Base-by-base conservation (phyloP, 768 basidiomycete species). In the Gloeophyllum trabeum region DNA sequence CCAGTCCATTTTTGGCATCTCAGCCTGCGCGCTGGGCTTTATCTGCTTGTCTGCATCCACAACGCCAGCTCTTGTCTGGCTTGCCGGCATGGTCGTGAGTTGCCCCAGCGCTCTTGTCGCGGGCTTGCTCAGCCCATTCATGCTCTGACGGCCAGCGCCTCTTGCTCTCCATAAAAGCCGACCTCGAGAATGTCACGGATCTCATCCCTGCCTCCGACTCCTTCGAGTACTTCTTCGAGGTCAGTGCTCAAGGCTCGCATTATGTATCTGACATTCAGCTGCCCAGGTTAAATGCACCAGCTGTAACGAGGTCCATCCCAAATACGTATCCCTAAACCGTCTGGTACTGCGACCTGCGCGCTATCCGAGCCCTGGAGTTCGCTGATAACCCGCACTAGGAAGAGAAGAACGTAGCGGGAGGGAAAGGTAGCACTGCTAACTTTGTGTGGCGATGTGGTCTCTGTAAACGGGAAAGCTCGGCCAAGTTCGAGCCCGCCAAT, bases 151-250 rank as follows among this genome's bases (percentile, higher is more conserved):
- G 10, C 10, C 39, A 81, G 81, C 70, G 63, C 43, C 66, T 86
- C 12, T 64, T 67, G 46, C 63, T 85, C 23, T 80, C 76, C 36
- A 82, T 86, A 57, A 78, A 79, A 61, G 88, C 87, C 7, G 81
- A 84, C 3, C 69, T 91, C 35, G 84, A 90, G 56, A 81, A 83
- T 49, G 76, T 89, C 46, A 82, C 84, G 6, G 65, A 75, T 50
- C 62, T 91, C 22, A 61, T 63, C 39, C 87, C 87, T 23, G 69
- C 71, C n/a, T 59, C 66, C 3, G 68, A 77, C 23, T 71, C 79
- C 48, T 91, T 83, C 50, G 81, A 88, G 44, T 91, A 75, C 57
- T 81, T 82, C 66, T 90, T 91, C 65, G 58, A 81, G 66, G 86
- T 84, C 39, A 36, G 44, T 28, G 18, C n/a, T n/a, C 21, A 18